Conservation (phyloP, 306 rosid species). For the Hippophae tibetana region DNA sequence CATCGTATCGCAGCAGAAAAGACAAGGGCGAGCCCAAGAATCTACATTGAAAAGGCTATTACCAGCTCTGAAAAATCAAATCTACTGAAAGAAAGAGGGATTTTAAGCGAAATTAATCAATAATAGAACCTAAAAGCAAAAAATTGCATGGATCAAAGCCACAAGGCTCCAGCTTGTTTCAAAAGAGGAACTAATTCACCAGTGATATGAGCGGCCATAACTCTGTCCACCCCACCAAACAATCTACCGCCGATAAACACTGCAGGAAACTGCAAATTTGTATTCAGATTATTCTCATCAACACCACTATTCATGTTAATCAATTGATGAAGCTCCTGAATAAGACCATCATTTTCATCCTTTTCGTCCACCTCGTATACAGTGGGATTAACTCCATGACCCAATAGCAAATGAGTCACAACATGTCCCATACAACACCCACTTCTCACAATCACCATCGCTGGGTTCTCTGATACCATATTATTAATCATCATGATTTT, state of each 20-base stretch:
- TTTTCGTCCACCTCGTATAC: conserved; percentile 47
- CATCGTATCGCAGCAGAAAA: too few relatives aligned
- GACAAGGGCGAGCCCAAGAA: too few relatives aligned
- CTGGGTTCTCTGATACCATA: conserved; percentile 44
- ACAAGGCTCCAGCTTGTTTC: conserved; percentile 55
- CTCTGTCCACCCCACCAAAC: conserved; percentile 55
- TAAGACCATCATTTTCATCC: conserved; percentile 26
- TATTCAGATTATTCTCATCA: neutral
- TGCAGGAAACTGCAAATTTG: conserved; percentile 36
- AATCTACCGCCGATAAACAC: conserved; percentile 49
- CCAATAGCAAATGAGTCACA: conserved; percentile 44
- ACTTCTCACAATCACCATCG: conserved; percentile 37
- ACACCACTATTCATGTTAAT: conserved; percentile 17
- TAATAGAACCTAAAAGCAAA: neutral
- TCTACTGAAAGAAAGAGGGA: too few relatives aligned
- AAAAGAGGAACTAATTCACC: conserved; percentile 58
- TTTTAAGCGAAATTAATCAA: neutral
- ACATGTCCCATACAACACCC: conserved; percentile 70
- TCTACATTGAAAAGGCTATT: too few relatives aligned
- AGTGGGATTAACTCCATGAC: conserved; percentile 48
- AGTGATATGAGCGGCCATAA: conserved; percentile 62
- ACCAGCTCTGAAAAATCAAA: too few relatives aligned
- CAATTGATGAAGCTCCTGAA: neutral
- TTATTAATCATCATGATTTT: neutral
- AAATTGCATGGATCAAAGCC: conserved; percentile 31